These are phyloP conservation scores for Excoecaria cochinchinensis DNA, from an alignment of 345 rosid species.

Conservation along the genomic window DNA sequence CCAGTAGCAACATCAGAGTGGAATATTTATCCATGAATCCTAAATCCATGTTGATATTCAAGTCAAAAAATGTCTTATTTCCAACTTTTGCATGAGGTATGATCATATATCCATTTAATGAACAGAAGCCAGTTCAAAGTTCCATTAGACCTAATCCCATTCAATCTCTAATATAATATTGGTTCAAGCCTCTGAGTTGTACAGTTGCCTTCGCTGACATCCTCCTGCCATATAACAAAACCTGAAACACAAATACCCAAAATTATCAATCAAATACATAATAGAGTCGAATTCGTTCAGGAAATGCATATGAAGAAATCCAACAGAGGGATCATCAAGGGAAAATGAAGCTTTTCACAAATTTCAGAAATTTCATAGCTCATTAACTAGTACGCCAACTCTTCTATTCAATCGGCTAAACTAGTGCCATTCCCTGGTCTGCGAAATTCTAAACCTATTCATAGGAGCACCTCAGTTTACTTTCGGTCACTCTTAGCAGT, in stretches of 20 bases:
- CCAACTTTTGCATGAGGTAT: neutral
- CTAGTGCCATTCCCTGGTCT: no score
- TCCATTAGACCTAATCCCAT: neutral
- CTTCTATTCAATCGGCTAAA: no score
- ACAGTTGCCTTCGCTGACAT: slow-evolving; percentile 27
- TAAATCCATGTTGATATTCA: neutral
- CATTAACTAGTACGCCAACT: no score
- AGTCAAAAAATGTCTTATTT: neutral
- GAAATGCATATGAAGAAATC: no score
- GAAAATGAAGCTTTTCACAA: no score
- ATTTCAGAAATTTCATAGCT: no score
- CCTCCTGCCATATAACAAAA: slow-evolving; percentile 22
- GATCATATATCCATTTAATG: neutral
- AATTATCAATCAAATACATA: no score
- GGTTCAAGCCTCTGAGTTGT: slow-evolving; percentile 36
- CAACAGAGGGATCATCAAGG: no score
- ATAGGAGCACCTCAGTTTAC: no score
- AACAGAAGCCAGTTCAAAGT: neutral
- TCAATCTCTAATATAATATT: slow-evolving; percentile 9
- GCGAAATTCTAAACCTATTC: no score
- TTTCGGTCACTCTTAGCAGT: no score
- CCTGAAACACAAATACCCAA: slow-evolving; percentile 16
- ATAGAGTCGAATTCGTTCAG: neutral
- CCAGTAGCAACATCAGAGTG: neutral
- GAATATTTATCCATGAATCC: neutral